Percentiles rank a stretch among this genome's conserved stretches.
Evolutionary conservation across 164 flowering plant species (phyloP).

Genomic region (Saururus chinensis): DNA sequence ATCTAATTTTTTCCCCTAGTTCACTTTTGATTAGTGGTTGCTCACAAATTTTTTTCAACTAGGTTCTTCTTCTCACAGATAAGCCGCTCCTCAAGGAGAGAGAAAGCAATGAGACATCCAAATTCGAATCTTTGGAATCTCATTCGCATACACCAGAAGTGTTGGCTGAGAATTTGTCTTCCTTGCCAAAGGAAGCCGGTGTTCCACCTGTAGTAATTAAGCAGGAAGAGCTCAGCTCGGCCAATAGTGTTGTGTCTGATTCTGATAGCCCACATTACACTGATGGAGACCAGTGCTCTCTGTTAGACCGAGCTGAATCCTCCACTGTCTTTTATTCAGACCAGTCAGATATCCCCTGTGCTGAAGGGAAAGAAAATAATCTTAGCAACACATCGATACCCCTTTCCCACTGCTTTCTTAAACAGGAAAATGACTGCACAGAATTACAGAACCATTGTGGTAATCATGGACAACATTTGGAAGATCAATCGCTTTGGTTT

Average conservation of each 20-base stretch:
- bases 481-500: conserved; percentile 55
- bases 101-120: conserved; percentile 18
- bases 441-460: conserved; percentile 30
- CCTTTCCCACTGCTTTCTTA: conserved; percentile 28
- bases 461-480: conserved; percentile 35
- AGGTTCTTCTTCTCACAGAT: conserved; percentile 43
- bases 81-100: conserved; percentile 31
- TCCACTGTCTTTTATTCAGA: conserved; percentile 37
- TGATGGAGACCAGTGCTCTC: conserved; percentile 31
- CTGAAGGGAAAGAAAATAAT: conserved; percentile 38
- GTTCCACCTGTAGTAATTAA: conserved; percentile 24
- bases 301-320: conserved; percentile 39
- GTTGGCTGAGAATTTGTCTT: conserved; percentile 12
- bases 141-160: conserved; percentile 16
- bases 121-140: conserved; percentile 9
- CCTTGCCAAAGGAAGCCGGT: conserved; percentile 22
- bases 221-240: conserved; percentile 43
- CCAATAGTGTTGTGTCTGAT: conserved; percentile 45
- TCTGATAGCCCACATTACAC: conserved; percentile 50
- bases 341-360: conserved; percentile 34
- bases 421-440: conserved; percentile 32
- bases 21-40: not conserved
- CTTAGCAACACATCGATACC: conserved; percentile 25
- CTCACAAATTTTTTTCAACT: not conserved
- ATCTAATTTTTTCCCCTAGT: not conserved